Evolutionary conservation across 148 eudicot genomes (phyloP).

Genomic region (Camellia lanceoleosa): DNA sequence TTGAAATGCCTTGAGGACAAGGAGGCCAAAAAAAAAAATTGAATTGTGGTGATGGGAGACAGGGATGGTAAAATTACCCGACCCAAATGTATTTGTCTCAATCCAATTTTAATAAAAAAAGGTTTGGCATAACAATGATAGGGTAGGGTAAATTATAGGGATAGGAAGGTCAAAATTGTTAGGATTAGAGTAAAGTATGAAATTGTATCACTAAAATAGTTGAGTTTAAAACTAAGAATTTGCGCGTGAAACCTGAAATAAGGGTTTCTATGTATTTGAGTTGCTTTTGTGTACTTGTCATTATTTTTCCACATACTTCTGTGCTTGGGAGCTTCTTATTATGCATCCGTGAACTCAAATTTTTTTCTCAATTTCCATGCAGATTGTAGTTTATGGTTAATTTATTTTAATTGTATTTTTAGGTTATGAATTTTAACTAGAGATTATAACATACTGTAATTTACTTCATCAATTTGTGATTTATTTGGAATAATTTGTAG

Average conservation of each 20-base stretch:
- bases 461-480: background rate
- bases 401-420: background rate
- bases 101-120: too few species aligned
- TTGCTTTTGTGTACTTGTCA: background rate
- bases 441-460: background rate
- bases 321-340: background rate
- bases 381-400: background rate
- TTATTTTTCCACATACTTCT: background rate
- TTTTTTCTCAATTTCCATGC: background rate
- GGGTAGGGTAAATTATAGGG: too few species aligned
- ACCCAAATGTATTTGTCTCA: too few species aligned
- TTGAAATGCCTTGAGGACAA: too few species aligned
- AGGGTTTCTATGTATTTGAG: background rate
- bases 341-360: background rate
- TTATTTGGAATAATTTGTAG: conserved; percentile 6
- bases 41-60: background rate
- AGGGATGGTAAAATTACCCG: too few species aligned
- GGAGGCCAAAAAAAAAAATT: background rate
- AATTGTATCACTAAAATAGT: too few species aligned
- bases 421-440: background rate
- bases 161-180: too few species aligned
- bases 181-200: too few species aligned
- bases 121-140: too few species aligned
- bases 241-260: background rate
- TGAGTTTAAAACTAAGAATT: too few species aligned